Evolutionary conservation across 2,329 filamentous ascomycete genomes (phyloP), one percentile per base, ranked within the genome.

Genomic region (Pestalotiopsis fici): DNA sequence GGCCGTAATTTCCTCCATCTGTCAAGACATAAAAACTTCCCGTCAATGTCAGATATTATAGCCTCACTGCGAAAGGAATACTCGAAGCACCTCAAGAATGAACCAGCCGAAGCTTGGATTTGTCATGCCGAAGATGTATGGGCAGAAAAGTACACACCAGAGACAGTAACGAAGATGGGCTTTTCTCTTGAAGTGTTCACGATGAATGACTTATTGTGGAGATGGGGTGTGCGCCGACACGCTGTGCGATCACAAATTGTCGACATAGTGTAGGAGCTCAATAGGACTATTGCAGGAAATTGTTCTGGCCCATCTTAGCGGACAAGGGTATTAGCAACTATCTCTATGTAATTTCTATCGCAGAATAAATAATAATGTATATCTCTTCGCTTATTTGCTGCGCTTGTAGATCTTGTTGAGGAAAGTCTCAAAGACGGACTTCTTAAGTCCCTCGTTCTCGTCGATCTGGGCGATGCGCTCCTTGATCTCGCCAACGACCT

Each of bases 371-470:
- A 47, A 47, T 6, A 27, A 6, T 25, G n/a, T 15, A 6, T 50
- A 21, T 62, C 25, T 28, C 1, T 47, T 62, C 47, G 43, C 64
- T 80, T 93, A 98, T 84, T 97, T 98, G 88, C 89, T 96, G 78
- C 96, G 88, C 90, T 97, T 97, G 88, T 98, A 98, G 78, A 99
- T 98, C 88, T 99, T 99, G 81, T 86, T 86, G 71, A 99, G 85
- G 87, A 98, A 99, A 57, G 88, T 87, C 75, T 97, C 92, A 73
- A 98, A 97, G 54, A 98, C 88, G 68, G 86, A 88, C 87, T 93
- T 96, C 88, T 97, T 98, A 76, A 99, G 83, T 18, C 96, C 96
- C 71, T 92, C 88, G 69, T 87, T 90, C 87, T 98, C 95, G 76
- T 99, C 94, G 64, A 98, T 85, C 69, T 90, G 83, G 25, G 85